These are phyloP conservation scores for Apium graveolens DNA, from an alignment of 129 eudicot genomes.

Conservation along the genomic window DNA sequence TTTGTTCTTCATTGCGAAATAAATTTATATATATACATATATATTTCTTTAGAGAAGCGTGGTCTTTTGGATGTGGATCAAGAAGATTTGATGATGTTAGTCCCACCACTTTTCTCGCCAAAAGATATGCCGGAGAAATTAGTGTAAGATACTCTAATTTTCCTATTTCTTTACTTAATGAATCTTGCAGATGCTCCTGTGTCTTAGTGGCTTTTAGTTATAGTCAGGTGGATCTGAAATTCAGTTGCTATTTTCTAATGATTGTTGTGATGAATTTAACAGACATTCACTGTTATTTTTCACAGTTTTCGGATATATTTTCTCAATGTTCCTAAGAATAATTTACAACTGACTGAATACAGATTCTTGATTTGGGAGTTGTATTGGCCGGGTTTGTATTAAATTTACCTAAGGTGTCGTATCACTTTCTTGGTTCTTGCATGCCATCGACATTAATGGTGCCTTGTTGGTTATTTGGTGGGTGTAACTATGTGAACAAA, in stretches of 20 bases:
- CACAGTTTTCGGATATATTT: neutral
- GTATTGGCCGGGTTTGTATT: neutral
- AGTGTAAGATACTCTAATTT: constrained; percentile 49
- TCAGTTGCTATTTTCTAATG: neutral
- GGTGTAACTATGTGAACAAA: no score
- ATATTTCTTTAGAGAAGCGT: constrained; percentile 42
- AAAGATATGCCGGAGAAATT: constrained; percentile 66
- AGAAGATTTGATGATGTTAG: constrained; percentile 76
- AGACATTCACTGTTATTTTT: neutral
- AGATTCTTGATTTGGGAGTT: no score
- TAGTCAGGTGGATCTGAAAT: neutral
- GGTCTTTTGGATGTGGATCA: constrained; percentile 70
- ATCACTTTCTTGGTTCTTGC: neutral
- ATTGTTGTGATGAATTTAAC: neutral
- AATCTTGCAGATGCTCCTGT: neutral
- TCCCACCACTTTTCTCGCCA: constrained; percentile 68
- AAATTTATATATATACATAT: constrained; percentile 11
- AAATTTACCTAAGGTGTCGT: neutral
- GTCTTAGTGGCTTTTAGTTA: neutral
- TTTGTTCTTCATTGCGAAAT: neutral
- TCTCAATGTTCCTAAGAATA: no score
- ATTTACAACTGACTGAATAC: neutral
- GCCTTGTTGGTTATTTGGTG: no score
- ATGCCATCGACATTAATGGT: neutral
- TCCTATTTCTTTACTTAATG: neutral